Percentiles rank a stretch among this genome's conserved stretches.
Conservation (phyloP, 1,139 yeast genomes). For the Pichia sp. region DNA sequence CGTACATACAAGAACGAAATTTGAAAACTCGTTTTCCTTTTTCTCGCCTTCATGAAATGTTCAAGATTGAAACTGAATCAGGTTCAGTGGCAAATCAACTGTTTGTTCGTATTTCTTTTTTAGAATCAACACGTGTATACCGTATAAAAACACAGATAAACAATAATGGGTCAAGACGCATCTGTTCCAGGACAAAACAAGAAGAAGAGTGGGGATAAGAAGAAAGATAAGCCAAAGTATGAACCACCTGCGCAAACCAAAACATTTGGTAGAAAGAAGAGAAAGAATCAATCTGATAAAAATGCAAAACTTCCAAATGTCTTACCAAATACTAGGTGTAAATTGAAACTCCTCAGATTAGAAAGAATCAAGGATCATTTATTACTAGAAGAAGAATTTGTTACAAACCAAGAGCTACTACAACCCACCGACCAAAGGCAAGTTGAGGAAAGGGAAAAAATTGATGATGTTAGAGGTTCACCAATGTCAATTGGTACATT, state of each 20-base stretch:
- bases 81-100: background rate
- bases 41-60: background rate
- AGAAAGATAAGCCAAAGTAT: constrained; percentile 85
- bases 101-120: background rate
- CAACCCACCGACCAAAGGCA: constrained; percentile 97
- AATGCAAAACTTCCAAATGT: constrained; percentile 83
- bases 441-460: constrained; percentile 90
- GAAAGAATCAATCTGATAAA: constrained; percentile 81
- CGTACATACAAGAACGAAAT: too few species aligned
- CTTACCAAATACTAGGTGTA: constrained; percentile 89
- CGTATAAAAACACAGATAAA: background rate
- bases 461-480: constrained; percentile 91
- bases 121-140: background rate
- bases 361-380: constrained; percentile 96
- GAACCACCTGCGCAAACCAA: constrained; percentile 95
- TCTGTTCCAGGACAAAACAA: constrained; percentile 27
- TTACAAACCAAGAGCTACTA: constrained; percentile 86
- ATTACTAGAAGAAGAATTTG: constrained; percentile 92
- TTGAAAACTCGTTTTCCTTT: too few species aligned
- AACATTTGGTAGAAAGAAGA: constrained; percentile 81
- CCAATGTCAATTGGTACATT: constrained; percentile 96
- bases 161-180: constrained; percentile 30
- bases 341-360: constrained; percentile 79
- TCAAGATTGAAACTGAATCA: background rate
- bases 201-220: constrained; percentile 33